Conservation (phyloP, 2,329 filamentous ascomycete genomes). For the Trichoderma sp. region DNA sequence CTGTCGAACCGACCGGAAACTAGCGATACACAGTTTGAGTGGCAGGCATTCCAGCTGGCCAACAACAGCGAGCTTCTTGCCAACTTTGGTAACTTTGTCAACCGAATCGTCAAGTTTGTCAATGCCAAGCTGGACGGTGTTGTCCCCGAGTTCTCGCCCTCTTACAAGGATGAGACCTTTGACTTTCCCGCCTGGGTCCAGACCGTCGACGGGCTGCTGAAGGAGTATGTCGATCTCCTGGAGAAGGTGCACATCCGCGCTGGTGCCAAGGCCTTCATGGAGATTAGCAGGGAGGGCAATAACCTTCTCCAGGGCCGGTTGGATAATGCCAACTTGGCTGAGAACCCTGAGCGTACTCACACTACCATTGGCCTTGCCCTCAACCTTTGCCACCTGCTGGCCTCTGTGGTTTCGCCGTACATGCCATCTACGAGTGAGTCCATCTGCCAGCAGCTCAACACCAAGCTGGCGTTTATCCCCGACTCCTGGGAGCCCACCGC, state of each 20-base stretch:
- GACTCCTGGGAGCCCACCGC: slow-evolving; percentile 61
- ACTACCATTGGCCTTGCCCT: slow-evolving; percentile 72
- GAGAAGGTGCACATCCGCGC: slow-evolving; percentile 69
- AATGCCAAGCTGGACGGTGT: slow-evolving; percentile 70
- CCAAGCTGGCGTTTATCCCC: slow-evolving; percentile 46
- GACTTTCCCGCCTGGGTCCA: slow-evolving; percentile 26
- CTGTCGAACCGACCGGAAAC: slow-evolving; percentile 81
- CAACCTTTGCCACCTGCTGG: slow-evolving; percentile 79
- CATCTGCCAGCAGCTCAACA: slow-evolving; percentile 73
- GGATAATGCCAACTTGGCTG: slow-evolving; percentile 53
- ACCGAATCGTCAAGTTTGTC: slow-evolving; percentile 71
- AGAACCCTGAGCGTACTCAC: slow-evolving; percentile 52
- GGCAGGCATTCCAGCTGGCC: slow-evolving; percentile 73
- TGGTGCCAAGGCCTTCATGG: slow-evolving; percentile 62
- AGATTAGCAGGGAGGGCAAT: slow-evolving; percentile 59
- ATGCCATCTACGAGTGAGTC: slow-evolving; percentile 74
- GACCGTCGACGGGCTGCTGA: slow-evolving; percentile 55
- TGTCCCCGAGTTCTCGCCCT: slow-evolving; percentile 60
- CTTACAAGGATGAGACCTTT: slow-evolving; percentile 56
- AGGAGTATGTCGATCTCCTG: slow-evolving; percentile 63
- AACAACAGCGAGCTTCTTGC: slow-evolving; percentile 89
- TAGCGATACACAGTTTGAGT: slow-evolving; percentile 85
- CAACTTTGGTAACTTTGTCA: slow-evolving; percentile 72
- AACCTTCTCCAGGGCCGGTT: slow-evolving; percentile 51
- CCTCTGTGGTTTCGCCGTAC: slow-evolving; percentile 76